These are phyloP conservation scores for Coemansia linderi DNA, from an alignment of 371 early-diverging fungal species.

Conservation along the genomic window DNA sequence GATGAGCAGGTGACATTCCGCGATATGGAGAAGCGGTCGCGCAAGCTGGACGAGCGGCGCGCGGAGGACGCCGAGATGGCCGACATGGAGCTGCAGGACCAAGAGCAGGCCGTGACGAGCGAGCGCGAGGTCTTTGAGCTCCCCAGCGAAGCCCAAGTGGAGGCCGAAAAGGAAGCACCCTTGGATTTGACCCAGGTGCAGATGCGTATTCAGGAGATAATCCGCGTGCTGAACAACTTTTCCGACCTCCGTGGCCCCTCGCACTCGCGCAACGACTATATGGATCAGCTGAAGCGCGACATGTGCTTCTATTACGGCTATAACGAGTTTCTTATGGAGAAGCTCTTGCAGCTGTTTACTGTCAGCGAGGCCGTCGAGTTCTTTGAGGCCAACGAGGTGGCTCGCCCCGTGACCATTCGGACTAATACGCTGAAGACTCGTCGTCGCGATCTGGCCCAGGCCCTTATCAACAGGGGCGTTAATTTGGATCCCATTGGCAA, in stretches of 20 bases:
- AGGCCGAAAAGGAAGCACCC: constrained; percentile 58
- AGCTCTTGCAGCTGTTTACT: constrained; percentile 88
- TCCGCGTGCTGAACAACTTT: constrained; percentile 86
- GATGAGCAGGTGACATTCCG: constrained; percentile 40
- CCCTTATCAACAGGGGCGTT: constrained; percentile 94
- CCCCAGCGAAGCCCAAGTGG: constrained; percentile 73
- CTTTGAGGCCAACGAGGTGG: constrained; percentile 98
- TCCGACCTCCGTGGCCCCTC: constrained; percentile 75
- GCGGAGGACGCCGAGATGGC: constrained; percentile 74
- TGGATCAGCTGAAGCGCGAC: constrained; percentile 84
- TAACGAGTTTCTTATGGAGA: constrained; percentile 90
- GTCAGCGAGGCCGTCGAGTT: constrained; percentile 94
- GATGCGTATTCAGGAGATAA: constrained; percentile 86
- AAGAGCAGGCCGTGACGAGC: constrained; percentile 56
- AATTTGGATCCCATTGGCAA: constrained; percentile 97
- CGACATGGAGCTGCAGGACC: constrained; percentile 60
- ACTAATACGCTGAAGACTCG: constrained; percentile 96
- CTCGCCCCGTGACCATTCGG: constrained; percentile 96
- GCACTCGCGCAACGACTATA: constrained; percentile 79
- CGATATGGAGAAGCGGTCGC: constrained; percentile 74
- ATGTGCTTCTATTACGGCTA: constrained; percentile 93
- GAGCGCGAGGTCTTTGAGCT: constrained; percentile 72
- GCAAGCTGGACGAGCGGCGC: constrained; percentile 73
- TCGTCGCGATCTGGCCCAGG: constrained; percentile 93
- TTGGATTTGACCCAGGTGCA: constrained; percentile 59